Percentiles rank a stretch among this genome's conserved stretches.
Conservation (phyloP, 352 stramenopile genomes). For the Phytophthora kernoviae region DNA sequence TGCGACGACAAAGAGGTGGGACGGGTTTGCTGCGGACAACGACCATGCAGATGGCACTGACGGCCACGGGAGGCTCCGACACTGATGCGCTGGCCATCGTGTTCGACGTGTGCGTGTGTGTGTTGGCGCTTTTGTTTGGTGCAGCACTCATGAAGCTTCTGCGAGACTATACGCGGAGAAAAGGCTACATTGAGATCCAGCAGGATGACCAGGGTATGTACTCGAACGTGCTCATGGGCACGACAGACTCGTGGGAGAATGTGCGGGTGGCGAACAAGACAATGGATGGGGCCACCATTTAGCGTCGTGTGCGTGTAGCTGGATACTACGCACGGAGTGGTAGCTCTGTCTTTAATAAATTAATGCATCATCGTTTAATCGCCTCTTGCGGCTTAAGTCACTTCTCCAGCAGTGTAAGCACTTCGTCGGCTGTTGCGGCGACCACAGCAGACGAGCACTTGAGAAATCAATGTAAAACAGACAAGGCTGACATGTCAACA, state of each 20-base stretch:
- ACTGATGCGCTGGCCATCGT: constrained; percentile 26
- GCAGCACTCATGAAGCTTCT: constrained; percentile 53
- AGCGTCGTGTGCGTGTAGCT: constrained; percentile 6
- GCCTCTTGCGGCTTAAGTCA: constrained; percentile 11
- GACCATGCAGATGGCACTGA: constrained; percentile 18
- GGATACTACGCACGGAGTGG: neutral
- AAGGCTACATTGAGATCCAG: constrained; percentile 67
- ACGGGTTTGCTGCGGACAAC: constrained; percentile 13
- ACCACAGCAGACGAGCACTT: constrained; percentile 5
- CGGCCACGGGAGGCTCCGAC: constrained; percentile 3
- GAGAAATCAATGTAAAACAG: neutral
- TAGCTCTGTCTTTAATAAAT: constrained; percentile 18
- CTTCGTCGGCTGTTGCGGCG: constrained; percentile 49
- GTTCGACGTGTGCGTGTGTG: constrained; percentile 49
- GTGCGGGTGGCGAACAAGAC: constrained; percentile 22
- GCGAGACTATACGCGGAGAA: constrained; percentile 46
- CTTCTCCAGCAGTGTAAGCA: constrained; percentile 58
- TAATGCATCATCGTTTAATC: constrained; percentile 7
- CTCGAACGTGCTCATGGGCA: constrained; percentile 56
- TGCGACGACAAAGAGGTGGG: constrained; percentile 25
- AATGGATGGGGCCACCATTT: constrained; percentile 16
- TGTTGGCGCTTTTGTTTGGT: constrained; percentile 48
- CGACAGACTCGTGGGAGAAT: constrained; percentile 76
- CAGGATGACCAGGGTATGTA: constrained; percentile 74
- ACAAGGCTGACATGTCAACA: neutral